Base-by-base conservation (phyloP, 208 protist species). In the Wallacemonas sp. region DNA sequence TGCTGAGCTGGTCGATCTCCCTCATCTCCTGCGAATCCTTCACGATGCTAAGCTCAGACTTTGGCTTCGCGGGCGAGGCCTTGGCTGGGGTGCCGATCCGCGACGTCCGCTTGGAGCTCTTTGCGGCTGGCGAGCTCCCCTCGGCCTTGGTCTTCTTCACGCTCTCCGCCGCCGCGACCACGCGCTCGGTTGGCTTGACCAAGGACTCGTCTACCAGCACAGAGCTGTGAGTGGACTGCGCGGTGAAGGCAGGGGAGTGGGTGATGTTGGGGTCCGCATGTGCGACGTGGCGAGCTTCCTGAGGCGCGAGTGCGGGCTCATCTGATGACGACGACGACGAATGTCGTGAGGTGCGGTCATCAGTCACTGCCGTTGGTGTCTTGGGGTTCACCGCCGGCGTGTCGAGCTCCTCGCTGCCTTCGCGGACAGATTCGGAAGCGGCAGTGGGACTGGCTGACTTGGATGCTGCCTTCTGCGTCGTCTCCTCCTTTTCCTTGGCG, bases 401-500 rank as follows among this genome's bases (percentile, higher is more conserved):
- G 24, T 48, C 58, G 17, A 46, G 39, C 45, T 39, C 44, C 27
- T 38, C 60, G 27, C 27, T 38, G 44, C 37, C 66, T 3, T 53
- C 50, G 12, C 15, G 52, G 19, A 24, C 19, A 19, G 24, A 12
- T 12, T 46, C 41, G 34, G 41, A 46, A 12, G 41, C 41, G 6
- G 41, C 15, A n/a, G 6, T n/a, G n/a, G n/a, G n/a, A n/a, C n/a
- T n/a, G n/a, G n/a, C n/a, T n/a, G n/a, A n/a, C 45, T 62, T 58
- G 26, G 19, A 26, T 5, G 3, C 46, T 46, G 15, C 52, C 24
- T 50, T 42, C 52, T 73, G 26, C 5, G 21, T 59, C 2, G 12
- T 0, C 3, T 73, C 41, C 34, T 55, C 29, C 70, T 58, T 19
- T 39, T 71, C 30, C 54, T 54, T 60, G 45, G 33, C 42, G 44